These are phyloP conservation scores for Lophiostoma macrostomum DNA, from an alignment of 495 filamentous ascomycete genomes.

Conservation along the genomic window DNA sequence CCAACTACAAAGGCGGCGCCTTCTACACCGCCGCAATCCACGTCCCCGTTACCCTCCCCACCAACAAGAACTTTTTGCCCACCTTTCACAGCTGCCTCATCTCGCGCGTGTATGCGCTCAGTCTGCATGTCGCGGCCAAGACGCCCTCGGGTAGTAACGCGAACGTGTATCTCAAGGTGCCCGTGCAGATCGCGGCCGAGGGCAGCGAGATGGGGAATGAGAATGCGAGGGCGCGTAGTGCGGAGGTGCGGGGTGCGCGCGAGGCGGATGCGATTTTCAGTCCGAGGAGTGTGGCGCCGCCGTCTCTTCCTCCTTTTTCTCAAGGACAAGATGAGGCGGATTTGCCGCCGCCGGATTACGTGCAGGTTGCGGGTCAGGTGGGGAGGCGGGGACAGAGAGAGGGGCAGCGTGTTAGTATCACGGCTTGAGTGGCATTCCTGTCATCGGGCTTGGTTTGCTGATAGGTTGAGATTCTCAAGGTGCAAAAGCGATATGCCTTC, in stretches of 20 bases:
- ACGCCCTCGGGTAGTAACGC: constrained; percentile 56
- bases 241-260: not conserved
- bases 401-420: no score
- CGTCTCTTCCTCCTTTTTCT: no score
- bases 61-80: constrained; percentile 70
- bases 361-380: no score
- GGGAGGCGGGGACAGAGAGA: no score
- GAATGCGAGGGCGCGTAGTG: constrained; percentile 17
- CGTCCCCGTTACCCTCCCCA: constrained; percentile 72
- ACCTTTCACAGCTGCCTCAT: constrained; percentile 87
- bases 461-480: no score
- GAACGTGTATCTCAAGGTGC: constrained; percentile 62
- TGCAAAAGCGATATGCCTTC: no score
- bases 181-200: constrained; percentile 65
- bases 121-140: constrained; percentile 62
- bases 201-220: constrained; percentile 22
- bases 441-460: no score
- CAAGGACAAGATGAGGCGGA: no score
- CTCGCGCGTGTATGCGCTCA: constrained; percentile 73
- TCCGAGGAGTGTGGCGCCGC: constrained; percentile 20
- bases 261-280: constrained; percentile 21
- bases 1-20: constrained; percentile 38
- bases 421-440: no score
- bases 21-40: constrained; percentile 68
- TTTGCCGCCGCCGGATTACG: no score